Evolutionary conservation across 768 basidiomycete genomes (phyloP).

Genomic region (Auricularia auricula-judae): DNA sequence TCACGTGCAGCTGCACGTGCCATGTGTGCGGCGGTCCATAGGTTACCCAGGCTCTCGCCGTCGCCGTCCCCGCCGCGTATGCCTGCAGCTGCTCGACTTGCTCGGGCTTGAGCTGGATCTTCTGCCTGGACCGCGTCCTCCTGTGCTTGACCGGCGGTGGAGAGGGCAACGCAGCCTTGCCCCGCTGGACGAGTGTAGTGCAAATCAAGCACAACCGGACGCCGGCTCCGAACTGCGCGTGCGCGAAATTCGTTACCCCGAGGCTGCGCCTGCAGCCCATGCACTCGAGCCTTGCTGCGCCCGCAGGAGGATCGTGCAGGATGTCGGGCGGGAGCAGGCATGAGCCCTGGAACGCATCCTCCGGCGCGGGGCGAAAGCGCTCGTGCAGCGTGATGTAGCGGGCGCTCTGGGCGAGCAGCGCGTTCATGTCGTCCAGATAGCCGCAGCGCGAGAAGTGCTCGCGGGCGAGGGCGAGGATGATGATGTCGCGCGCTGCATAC

Average conservation of each 20-base stretch:
- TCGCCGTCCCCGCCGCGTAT: too few relatives aligned
- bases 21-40: too few relatives aligned
- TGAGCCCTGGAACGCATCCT: not conserved
- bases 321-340: not conserved
- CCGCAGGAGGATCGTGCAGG: not conserved
- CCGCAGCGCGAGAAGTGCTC: constrained; percentile 17
- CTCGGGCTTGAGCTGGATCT: too few relatives aligned
- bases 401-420: constrained; percentile 9
- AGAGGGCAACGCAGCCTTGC: too few relatives aligned
- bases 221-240: not conserved
- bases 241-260: not conserved
- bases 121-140: too few relatives aligned
- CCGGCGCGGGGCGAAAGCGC: not conserved
- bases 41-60: too few relatives aligned
- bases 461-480: constrained; percentile 26
- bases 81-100: too few relatives aligned
- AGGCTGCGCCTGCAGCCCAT: not conserved
- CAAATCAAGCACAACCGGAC: too few relatives aligned
- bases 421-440: constrained; percentile 7
- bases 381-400: constrained; percentile 13
- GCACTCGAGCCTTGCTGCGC: not conserved
- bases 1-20: too few relatives aligned
- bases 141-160: too few relatives aligned
- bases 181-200: too few relatives aligned
- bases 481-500: constrained; percentile 34